A percentile compares a stretch with the other conserved stretches of the same genome.
Evolutionary conservation across 2,329 filamentous ascomycete species (phyloP).

Genomic region (Xylariaceae sp.): DNA sequence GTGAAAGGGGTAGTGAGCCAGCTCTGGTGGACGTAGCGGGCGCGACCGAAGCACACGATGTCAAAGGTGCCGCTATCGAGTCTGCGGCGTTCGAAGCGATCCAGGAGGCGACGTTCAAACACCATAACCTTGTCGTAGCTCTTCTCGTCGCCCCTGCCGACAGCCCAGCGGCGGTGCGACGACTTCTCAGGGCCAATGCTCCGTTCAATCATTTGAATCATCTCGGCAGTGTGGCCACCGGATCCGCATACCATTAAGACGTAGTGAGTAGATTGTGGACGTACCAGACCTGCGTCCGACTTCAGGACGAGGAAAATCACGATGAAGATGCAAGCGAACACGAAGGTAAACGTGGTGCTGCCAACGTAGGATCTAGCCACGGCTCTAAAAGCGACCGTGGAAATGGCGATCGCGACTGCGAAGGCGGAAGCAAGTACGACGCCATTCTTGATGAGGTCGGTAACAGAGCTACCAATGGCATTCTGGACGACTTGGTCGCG

Average conservation of each 20-base stretch:
- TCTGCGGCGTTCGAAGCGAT: slow-evolving; percentile 37
- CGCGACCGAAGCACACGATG: slow-evolving; percentile 73
- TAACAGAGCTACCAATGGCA: slow-evolving; percentile 8
- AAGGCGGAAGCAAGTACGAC: slow-evolving; percentile 2
- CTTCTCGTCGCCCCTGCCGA: slow-evolving; percentile 77
- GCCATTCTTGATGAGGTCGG: slow-evolving; percentile 1
- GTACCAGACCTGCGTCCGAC: slow-evolving; percentile 15
- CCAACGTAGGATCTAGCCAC: neutral
- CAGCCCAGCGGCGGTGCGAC: slow-evolving; percentile 79
- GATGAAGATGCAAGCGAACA: neutral
- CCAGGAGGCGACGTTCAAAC: slow-evolving; percentile 43
- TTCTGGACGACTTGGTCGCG: slow-evolving; percentile 15
- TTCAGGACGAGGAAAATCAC: slow-evolving; percentile 5
- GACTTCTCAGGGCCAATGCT: slow-evolving; percentile 56
- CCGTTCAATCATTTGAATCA: slow-evolving; percentile 79
- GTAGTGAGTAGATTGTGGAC: slow-evolving; percentile 47
- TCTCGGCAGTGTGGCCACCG: slow-evolving; percentile 93
- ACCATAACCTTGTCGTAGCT: slow-evolving; percentile 72
- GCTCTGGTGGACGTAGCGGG: slow-evolving; percentile 81
- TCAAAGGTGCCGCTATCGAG: slow-evolving; percentile 59
- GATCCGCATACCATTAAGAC: slow-evolving; percentile 86
- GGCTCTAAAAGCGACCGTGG: neutral
- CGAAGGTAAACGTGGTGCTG: neutral
- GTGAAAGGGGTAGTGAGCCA: slow-evolving; percentile 75
- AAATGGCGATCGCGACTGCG: neutral